A percentile compares a stretch with the other conserved stretches of the same genome.
Conservation (phyloP, 257 asterid species). For the Knoxia roxburghii region DNA sequence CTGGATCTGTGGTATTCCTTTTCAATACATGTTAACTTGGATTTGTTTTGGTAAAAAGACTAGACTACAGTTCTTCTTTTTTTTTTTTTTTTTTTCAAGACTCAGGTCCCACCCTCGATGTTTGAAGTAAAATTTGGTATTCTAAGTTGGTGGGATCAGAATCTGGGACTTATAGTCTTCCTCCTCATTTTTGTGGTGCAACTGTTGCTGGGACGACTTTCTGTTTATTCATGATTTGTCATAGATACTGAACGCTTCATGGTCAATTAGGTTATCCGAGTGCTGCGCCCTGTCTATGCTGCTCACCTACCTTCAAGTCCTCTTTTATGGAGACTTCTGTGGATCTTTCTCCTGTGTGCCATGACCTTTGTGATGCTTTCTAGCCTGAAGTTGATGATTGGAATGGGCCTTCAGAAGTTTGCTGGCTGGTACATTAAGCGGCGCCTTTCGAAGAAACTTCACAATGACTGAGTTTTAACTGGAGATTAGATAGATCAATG, state of each 20-base stretch:
- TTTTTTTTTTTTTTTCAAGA: neutral
- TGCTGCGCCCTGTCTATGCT: constrained; percentile 73
- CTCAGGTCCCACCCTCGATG: neutral
- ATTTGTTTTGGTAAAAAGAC: no score
- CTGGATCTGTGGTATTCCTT: neutral
- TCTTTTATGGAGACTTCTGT: constrained; percentile 68
- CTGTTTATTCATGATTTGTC: neutral
- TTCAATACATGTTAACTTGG: neutral
- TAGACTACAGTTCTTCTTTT: no score
- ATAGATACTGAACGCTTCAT: neutral
- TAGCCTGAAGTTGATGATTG: constrained; percentile 78
- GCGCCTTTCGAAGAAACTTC: constrained; percentile 73
- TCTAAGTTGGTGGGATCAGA: neutral
- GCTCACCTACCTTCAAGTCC: constrained; percentile 84
- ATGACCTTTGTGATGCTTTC: constrained; percentile 87
- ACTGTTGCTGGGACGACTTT: neutral
- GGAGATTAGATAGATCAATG: neutral
- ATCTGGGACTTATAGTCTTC: neutral
- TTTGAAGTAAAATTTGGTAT: neutral
- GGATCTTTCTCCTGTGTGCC: constrained; percentile 53
- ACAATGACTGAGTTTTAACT: constrained; percentile 42
- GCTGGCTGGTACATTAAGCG: constrained; percentile 84
- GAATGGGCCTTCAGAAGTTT: constrained; percentile 72
- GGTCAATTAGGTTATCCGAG: constrained; percentile 66
- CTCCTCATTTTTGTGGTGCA: neutral